Percentiles rank a stretch among this genome's conserved stretches.
phyloP scores from a whole-genome alignment of 2,329 filamentous ascomycete genomes.

The Parafenestella ontariensis region DNA sequence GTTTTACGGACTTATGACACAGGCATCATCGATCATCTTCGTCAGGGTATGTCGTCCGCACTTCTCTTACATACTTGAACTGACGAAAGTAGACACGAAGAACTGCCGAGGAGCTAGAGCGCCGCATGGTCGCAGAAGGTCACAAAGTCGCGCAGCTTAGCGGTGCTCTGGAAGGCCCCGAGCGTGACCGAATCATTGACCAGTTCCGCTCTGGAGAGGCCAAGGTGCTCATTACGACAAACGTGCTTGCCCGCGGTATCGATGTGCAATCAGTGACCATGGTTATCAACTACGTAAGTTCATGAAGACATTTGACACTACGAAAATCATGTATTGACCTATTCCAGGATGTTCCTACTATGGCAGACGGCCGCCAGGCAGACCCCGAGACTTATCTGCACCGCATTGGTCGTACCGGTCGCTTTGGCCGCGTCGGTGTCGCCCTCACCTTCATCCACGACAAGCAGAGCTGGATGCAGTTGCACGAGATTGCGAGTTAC shows the following conservation, averaged over 20 bases:
- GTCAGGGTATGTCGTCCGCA: conserved; percentile 70
- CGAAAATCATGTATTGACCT: conserved; percentile 13
- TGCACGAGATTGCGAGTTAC: conserved; percentile 79
- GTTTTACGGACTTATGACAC: conserved; percentile 94
- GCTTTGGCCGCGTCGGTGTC: conserved; percentile 95
- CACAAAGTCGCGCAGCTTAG: conserved; percentile 92
- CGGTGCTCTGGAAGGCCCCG: conserved; percentile 81
- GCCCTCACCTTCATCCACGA: conserved; percentile 95
- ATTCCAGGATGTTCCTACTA: conserved; percentile 62
- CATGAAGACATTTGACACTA: neutral
- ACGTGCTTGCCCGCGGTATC: conserved; percentile 94
- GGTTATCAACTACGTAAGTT: conserved; percentile 90
- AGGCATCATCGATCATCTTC: conserved; percentile 97
- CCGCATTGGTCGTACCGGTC: conserved; percentile 94
- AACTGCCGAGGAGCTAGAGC: conserved; percentile 84
- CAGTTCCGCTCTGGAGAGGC: conserved; percentile 85
- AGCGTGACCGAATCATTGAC: conserved; percentile 84
- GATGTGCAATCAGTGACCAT: conserved; percentile 92
- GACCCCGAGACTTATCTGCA: conserved; percentile 97
- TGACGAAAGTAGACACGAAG: conserved; percentile 70
- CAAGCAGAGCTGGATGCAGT: conserved; percentile 77
- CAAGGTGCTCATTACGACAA: conserved; percentile 98
- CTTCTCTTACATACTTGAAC: neutral
- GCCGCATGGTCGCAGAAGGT: conserved; percentile 84
- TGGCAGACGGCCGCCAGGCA: conserved; percentile 67